Conservation (phyloP, 352 stramenopile genomes). For the Blastocystis sp. region DNA sequence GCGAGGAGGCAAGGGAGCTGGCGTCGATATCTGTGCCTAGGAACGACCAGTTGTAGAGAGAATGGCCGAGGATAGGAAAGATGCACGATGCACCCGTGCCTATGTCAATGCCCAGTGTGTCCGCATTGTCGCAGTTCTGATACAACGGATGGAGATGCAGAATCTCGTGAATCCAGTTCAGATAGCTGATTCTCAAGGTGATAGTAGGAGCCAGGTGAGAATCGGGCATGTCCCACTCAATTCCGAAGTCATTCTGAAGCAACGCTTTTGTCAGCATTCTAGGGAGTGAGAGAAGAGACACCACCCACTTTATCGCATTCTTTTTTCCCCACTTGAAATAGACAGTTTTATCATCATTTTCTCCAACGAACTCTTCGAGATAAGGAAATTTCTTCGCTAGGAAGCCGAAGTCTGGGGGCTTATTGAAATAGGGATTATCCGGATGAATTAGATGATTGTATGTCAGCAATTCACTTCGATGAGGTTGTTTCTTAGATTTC, state of each 20-base stretch:
- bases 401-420: conserved; percentile 9
- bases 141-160: neutral
- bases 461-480: too few relatives aligned
- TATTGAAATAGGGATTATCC: conserved; percentile 60
- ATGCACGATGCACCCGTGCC: conserved; percentile 51
- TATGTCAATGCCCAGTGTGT: conserved; percentile 13
- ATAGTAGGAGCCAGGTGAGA: conserved; percentile 11
- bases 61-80: conserved; percentile 24
- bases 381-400: conserved; percentile 38
- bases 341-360: neutral
- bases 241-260: conserved; percentile 38
- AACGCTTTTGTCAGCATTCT: conserved; percentile 53
- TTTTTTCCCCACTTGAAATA: conserved; percentile 24
- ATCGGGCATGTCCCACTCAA: conserved; percentile 59
- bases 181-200: conserved; percentile 38
- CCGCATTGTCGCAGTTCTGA: neutral
- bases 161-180: conserved; percentile 49
- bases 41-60: conserved; percentile 46
- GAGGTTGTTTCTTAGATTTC: too few relatives aligned
- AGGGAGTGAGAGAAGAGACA: neutral
- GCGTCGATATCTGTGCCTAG: conserved; percentile 41
- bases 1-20: neutral
- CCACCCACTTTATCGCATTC: neutral
- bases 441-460: neutral
- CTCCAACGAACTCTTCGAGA: neutral